phyloP scores from a whole-genome alignment of 2,329 filamentous ascomycete genomes.

The Shiraia sp. region DNA sequence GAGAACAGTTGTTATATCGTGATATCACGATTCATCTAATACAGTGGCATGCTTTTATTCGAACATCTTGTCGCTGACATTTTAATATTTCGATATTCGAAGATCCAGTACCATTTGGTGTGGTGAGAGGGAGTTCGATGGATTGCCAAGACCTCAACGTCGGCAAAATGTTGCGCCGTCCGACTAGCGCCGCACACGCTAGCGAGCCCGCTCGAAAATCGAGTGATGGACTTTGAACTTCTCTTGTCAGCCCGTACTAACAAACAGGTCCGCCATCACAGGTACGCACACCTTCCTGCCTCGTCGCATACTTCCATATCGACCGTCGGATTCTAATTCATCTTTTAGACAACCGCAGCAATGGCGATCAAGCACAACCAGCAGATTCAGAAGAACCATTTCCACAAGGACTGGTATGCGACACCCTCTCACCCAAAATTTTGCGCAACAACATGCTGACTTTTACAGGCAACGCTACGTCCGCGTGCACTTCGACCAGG shows the following conservation, averaged over 20 bases:
- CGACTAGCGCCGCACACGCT: conserved; percentile 14
- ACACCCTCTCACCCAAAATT: conserved; percentile 1
- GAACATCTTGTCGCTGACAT: too few species aligned
- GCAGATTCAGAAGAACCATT: conserved; percentile 89
- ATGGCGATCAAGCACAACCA: conserved; percentile 99
- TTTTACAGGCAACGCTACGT: conserved; percentile 86
- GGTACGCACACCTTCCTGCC: conserved; percentile 24
- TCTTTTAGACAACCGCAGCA: conserved; percentile 31
- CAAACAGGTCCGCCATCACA: conserved; percentile 35
- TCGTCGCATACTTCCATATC: conserved; percentile 1
- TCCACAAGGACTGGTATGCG: conserved; percentile 64
- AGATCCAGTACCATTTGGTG: neutral
- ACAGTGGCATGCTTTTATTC: neutral
- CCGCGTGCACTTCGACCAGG: conserved; percentile 99
- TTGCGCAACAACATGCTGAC: conserved; percentile 25
- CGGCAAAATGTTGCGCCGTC: conserved; percentile 25
- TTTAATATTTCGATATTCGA: too few species aligned
- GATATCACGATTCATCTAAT: too few species aligned
- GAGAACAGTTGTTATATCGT: too few species aligned
- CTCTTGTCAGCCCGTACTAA: conserved; percentile 35
- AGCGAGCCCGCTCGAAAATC: conserved; percentile 17
- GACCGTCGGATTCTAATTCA: conserved; percentile 14
- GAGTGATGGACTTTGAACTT: conserved; percentile 17
- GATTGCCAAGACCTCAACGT: conserved; percentile 10
- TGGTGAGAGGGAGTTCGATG: neutral